Percentiles rank a stretch among this genome's conserved stretches.
Conservation (phyloP, 768 basidiomycete species). For the Pisolithus orientalis region DNA sequence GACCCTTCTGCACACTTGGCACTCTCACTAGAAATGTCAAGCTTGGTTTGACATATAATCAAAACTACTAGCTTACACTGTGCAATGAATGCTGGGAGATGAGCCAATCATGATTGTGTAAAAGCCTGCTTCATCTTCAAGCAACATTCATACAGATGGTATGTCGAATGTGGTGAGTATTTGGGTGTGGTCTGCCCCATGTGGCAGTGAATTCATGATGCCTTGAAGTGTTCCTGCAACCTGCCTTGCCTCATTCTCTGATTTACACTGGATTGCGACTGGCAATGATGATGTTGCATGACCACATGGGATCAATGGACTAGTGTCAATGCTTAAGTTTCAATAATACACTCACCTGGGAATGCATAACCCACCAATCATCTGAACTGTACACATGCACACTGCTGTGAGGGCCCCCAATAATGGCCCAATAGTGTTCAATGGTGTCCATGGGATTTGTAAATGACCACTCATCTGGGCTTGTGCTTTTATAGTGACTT, state of each 20-base stretch:
- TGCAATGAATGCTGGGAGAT: no score
- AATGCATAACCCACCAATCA: not conserved
- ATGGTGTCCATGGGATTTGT: not conserved
- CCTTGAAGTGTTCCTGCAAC: not conserved
- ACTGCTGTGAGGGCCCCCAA: not conserved
- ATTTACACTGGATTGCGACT: not conserved
- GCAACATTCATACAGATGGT: not conserved
- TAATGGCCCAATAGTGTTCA: not conserved
- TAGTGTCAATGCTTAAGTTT: not conserved
- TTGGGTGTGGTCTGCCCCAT: not conserved
- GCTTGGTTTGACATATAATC: not conserved
- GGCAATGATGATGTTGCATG: not conserved
- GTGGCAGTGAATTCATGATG: not conserved
- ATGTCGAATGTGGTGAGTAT: not conserved
- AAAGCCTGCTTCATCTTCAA: not conserved
- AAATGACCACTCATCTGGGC: not conserved
- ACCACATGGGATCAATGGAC: not conserved
- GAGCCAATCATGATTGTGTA: no score
- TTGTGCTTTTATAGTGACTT: not conserved
- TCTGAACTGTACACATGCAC: not conserved
- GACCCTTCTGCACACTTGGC: not conserved
- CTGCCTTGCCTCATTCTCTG: not conserved
- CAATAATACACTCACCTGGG: not conserved
- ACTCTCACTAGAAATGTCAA: not conserved
- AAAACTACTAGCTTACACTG: not conserved